Percentiles rank a stretch among this genome's conserved stretches.
Conservation (phyloP, 768 basidiomycete genomes). For the Omphalotus guepiniiformis region DNA sequence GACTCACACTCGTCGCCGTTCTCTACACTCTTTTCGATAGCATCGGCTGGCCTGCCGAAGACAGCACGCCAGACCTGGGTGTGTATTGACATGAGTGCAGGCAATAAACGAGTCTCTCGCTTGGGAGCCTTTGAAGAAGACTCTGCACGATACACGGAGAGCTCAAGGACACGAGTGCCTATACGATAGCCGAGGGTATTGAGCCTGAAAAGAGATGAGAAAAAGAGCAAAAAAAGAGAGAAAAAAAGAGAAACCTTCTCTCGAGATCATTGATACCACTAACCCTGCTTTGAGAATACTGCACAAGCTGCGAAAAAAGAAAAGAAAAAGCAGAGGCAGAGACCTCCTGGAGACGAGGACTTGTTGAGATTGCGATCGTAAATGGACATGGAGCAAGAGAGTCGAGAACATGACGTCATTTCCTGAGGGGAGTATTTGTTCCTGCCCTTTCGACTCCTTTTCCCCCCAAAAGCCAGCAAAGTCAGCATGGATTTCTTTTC, state of each 20-base stretch:
- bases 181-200: conserved; percentile 93
- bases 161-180: conserved; percentile 81
- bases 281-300: conserved; percentile 95
- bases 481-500: conserved; percentile 8
- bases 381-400: conserved; percentile 36
- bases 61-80: conserved; percentile 94
- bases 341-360: conserved; percentile 78
- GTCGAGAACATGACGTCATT: neutral
- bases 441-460: neutral
- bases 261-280: conserved; percentile 95
- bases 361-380: conserved; percentile 91
- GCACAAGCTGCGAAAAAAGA: conserved; percentile 89
- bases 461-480: neutral
- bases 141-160: conserved; percentile 79
- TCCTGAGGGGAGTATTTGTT: neutral
- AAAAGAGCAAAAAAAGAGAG: conserved; percentile 7
- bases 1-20: conserved; percentile 90
- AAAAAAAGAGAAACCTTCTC: conserved; percentile 55
- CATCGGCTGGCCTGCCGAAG: conserved; percentile 91
- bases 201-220: conserved; percentile 44
- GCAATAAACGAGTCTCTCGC: conserved; percentile 86
- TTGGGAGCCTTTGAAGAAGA: conserved; percentile 84
- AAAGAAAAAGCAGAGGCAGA: conserved; percentile 82
- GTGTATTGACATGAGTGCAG: conserved; percentile 90
- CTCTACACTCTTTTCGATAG: conserved; percentile 93